Evolutionary conservation across 2,329 filamentous ascomycete species (phyloP).

Genomic region (Colletotrichum euphorbiae): DNA sequence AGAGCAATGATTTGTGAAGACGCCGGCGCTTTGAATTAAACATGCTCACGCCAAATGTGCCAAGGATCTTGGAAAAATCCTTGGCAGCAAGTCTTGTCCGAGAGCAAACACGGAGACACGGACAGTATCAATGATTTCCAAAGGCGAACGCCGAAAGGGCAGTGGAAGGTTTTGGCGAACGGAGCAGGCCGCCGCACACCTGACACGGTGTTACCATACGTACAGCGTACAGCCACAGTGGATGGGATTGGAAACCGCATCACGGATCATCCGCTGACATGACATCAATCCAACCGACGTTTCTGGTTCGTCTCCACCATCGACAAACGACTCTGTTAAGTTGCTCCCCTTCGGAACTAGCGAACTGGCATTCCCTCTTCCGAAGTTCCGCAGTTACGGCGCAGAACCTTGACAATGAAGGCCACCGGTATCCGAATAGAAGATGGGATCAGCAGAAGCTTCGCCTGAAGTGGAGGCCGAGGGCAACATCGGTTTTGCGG

Average conservation of each 20-base stretch:
- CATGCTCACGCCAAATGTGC: constrained; percentile 23
- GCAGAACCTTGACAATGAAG: neutral
- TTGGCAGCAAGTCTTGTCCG: constrained; percentile 15
- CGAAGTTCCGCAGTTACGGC: neutral
- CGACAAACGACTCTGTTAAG: neutral
- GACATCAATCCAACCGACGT: constrained; percentile 19
- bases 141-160: neutral
- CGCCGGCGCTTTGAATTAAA: constrained; percentile 11
- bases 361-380: neutral
- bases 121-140: neutral
- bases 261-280: constrained; percentile 3
- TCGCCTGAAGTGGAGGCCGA: constrained; percentile 33
- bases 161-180: neutral
- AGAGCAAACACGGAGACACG: constrained; percentile 13
- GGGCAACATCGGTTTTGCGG: constrained; percentile 10
- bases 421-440: constrained; percentile 1
- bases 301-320: constrained; percentile 19
- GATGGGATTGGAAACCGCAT: neutral
- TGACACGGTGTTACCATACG: constrained; percentile 15
- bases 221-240: neutral
- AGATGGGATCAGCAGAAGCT: constrained; percentile 34
- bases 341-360: neutral
- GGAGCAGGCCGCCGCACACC: neutral
- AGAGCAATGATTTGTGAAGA: neutral
- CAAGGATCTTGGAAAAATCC: constrained; percentile 16